Percentiles rank a stretch among this genome's conserved stretches.
Evolutionary conservation across 306 rosid species (phyloP).

Genomic region (Ochetophila trinervis): DNA sequence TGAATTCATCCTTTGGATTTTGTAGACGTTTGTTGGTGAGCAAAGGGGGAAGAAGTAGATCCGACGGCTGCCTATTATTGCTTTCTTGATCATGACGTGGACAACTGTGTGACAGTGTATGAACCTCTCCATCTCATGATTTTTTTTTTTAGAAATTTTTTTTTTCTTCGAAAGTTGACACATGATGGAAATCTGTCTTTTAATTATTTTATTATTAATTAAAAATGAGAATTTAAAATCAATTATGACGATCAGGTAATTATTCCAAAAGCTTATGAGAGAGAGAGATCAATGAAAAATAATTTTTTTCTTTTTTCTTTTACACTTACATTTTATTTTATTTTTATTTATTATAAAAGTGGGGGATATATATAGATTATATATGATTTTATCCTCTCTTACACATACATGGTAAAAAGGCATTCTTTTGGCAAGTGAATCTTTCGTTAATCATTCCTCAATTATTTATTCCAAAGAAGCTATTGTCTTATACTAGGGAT

Average conservation of each 20-base stretch:
- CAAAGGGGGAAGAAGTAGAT: neutral
- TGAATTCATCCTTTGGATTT: neutral
- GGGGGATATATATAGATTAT: neutral
- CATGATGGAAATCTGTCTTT: neutral
- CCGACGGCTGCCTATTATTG: constrained; percentile 2
- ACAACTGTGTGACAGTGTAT: neutral
- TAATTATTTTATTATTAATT: too few relatives aligned
- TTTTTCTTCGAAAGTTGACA: neutral
- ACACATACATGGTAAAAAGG: neutral
- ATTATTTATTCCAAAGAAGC: neutral
- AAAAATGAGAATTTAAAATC: too few relatives aligned
- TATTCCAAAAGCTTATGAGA: too few relatives aligned
- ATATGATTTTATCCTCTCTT: neutral
- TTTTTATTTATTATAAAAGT: neutral
- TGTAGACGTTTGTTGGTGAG: neutral
- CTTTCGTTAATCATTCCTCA: neutral
- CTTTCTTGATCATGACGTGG: too few relatives aligned
- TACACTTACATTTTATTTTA: neutral
- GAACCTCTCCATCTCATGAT: neutral
- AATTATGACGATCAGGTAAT: too few relatives aligned
- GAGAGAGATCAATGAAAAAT: too few relatives aligned
- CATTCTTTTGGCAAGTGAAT: constrained; percentile 2
- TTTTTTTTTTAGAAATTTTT: neutral
- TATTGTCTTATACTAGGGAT: neutral
- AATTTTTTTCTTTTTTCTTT: neutral